phyloP scores from a whole-genome alignment of 768 basidiomycete genomes.

The Lentinula edodes region DNA sequence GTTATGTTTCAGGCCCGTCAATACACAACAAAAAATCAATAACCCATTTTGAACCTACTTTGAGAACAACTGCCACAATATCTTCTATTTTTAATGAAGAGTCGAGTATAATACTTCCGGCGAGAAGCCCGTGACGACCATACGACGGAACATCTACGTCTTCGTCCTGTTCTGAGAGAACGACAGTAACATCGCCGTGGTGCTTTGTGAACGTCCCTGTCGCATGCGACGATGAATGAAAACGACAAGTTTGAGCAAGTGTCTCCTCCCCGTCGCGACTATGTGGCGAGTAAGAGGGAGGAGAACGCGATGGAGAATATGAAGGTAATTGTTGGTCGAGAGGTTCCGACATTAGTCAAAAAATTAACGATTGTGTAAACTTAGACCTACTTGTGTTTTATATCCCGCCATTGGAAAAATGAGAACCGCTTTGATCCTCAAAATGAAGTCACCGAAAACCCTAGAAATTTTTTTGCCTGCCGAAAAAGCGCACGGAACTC shows the following conservation, averaged over 20 bases:
- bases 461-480: slow-evolving; percentile 2
- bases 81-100: background rate
- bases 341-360: background rate
- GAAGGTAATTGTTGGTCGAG: slow-evolving; percentile 1
- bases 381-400: background rate
- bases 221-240: background rate
- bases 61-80: background rate
- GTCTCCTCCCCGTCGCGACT: background rate
- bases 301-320: background rate
- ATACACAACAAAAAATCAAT: background rate
- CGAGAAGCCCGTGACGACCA: background rate
- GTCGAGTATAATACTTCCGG: background rate
- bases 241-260: slow-evolving; percentile 1
- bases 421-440: background rate
- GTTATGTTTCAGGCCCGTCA: background rate
- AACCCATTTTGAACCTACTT: background rate
- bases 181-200: background rate
- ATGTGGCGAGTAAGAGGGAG: background rate
- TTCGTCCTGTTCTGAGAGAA: slow-evolving; percentile 2
- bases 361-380: too few relatives aligned
- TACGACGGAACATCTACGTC: slow-evolving; percentile 1
- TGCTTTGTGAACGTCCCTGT: slow-evolving; percentile 6
- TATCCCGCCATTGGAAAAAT: background rate
- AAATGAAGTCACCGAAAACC: background rate
- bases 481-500: background rate